Evolutionary conservation across 495 filamentous ascomycete genomes (phyloP).

Genomic region (Annulohypoxylon maeteangense): DNA sequence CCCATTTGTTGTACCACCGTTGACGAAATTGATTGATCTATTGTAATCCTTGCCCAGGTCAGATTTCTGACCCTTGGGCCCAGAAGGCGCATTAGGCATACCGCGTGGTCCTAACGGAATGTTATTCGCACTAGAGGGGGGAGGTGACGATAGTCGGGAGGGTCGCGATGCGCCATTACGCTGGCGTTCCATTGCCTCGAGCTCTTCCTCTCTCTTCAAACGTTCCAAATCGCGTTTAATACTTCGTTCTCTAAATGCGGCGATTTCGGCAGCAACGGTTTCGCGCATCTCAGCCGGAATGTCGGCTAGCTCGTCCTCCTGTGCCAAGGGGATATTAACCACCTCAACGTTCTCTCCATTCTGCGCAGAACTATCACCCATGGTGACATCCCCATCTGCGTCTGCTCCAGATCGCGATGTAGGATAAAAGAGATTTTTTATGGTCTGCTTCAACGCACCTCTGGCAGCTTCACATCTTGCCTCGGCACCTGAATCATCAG

Average conservation of each 20-base stretch:
- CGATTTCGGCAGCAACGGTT: constrained; percentile 93
- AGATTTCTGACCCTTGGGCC: constrained; percentile 78
- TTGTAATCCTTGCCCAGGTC: constrained; percentile 57
- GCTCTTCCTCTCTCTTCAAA: constrained; percentile 85
- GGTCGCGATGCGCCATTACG: constrained; percentile 71
- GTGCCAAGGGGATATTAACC: constrained; percentile 87
- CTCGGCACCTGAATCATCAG: constrained; percentile 72
- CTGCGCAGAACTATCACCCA: constrained; percentile 71
- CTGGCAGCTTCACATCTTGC: constrained; percentile 75
- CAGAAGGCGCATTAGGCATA: constrained; percentile 80
- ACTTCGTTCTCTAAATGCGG: constrained; percentile 91
- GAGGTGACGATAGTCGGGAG: constrained; percentile 75
- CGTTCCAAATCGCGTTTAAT: constrained; percentile 89
- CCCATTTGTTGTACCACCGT: constrained; percentile 75
- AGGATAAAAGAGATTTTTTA: constrained; percentile 80
- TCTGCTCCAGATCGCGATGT: constrained; percentile 61
- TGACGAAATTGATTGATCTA: constrained; percentile 79
- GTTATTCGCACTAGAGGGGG: constrained; percentile 79
- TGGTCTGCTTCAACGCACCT: constrained; percentile 66
- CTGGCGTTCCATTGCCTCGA: constrained; percentile 85
- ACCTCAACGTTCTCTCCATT: constrained; percentile 77
- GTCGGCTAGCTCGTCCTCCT: constrained; percentile 94
- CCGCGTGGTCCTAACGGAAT: constrained; percentile 88
- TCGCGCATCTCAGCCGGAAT: constrained; percentile 98
- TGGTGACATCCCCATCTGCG: constrained; percentile 73